Base-by-base conservation (phyloP, 768 basidiomycete genomes). In the Xerocomellus chrysenteron region DNA sequence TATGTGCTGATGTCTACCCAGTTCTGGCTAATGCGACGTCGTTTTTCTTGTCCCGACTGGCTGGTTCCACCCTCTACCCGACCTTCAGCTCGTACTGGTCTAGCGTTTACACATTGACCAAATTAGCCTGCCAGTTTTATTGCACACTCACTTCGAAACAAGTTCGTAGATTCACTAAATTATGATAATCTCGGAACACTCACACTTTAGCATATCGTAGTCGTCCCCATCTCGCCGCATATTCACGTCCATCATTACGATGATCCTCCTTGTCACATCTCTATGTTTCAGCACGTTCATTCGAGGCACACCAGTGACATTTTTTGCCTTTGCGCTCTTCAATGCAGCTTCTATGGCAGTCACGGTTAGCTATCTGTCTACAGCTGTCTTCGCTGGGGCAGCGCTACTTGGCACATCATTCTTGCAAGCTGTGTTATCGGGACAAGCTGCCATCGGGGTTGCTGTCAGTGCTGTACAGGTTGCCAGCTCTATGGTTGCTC, bases 371-470 rank as follows among this genome's bases (percentile, higher is more conserved):
- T 94, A 88, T 67, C 79, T 94, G 19, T 90, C 89, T 62, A 88
- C 86, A 0, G 80, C 92, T 12, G 79, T 88, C 43, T 81, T 90
- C 33, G 91, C 88, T 0, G 80, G 91, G n/a, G 90, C 92, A 2
- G 85, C 91, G 0, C 74, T 92, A 5, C 90, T 93, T 61, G 94
- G 93, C 0, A 80, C 84, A 2, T 69, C 78, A 8, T 85, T 85
- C 13, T 80, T 94, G 50, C 88, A 94, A 68, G 77, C 83, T 26
- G 76, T 90, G 68, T 82, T 94, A 78, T 84, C 91, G 3, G 93
- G 92, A 12, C 91, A 94, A 72, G 93, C 89, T 1, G 90, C 88
- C 0, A 83, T 94, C 2, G 94, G 86, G 0, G 90, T 95, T 13
- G 85, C 83, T 1, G 85, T 94, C 58, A 92, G 91, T 50, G 75